Percentiles rank a stretch among this genome's conserved stretches.
phyloP scores from a whole-genome alignment of 2,329 filamentous ascomycete species.

The Graphilbum fragrans region DNA sequence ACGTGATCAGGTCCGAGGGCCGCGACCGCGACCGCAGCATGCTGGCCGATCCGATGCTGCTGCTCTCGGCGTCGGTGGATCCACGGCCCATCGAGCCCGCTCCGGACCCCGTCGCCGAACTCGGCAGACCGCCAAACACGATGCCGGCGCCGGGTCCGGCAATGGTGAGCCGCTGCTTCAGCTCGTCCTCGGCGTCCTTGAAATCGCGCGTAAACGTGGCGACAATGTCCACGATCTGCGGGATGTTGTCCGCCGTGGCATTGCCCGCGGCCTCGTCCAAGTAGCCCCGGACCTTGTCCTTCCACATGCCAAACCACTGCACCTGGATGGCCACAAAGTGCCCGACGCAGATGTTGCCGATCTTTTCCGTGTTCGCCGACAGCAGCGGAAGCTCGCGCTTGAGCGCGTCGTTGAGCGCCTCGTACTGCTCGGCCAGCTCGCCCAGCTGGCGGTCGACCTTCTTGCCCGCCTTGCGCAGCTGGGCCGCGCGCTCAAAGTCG shows the following conservation, averaged over 20 bases:
- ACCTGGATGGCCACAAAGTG: conserved; percentile 79
- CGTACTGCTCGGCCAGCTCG: conserved; percentile 79
- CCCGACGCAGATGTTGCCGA: conserved; percentile 71
- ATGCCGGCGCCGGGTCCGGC: neutral
- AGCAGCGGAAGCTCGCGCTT: conserved; percentile 86
- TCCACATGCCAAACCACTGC: conserved; percentile 73
- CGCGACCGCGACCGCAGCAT: conserved; percentile 35
- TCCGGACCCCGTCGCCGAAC: conserved; percentile 60
- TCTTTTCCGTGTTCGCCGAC: conserved; percentile 65
- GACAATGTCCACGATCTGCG: conserved; percentile 61
- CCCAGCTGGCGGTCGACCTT: conserved; percentile 76
- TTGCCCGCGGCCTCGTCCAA: conserved; percentile 48
- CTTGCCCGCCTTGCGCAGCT: conserved; percentile 67
- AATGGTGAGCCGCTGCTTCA: conserved; percentile 51
- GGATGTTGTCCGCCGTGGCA: conserved; percentile 31
- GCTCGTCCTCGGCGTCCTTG: conserved; percentile 59
- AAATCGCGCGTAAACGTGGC: conserved; percentile 70
- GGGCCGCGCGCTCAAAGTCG: conserved; percentile 74
- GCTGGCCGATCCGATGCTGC: conserved; percentile 4
- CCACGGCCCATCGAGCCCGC: conserved; percentile 34
- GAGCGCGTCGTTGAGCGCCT: conserved; percentile 81
- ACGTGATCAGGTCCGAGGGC: conserved; percentile 26
- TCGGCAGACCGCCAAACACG: neutral
- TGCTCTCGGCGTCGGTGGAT: neutral
- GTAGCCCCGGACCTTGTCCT: conserved; percentile 67